Evolutionary conservation across 2,329 filamentous ascomycete species (phyloP).

Genomic region (Colletotrichum tofieldiae): DNA sequence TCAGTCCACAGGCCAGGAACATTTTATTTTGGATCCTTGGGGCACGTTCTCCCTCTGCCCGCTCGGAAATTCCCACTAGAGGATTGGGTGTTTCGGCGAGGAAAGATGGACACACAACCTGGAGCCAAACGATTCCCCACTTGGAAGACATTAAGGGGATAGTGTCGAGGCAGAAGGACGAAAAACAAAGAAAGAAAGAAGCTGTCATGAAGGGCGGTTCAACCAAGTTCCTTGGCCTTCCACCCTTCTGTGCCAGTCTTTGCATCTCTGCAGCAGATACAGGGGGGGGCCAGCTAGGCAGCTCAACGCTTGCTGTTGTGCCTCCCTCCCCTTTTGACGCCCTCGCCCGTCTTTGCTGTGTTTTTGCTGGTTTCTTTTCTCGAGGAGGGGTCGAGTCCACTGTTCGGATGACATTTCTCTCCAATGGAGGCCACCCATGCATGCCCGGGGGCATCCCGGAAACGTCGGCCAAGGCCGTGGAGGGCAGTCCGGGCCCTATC

Average conservation of each 20-base stretch:
- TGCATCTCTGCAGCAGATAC: neutral
- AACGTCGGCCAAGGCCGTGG: slow-evolving; percentile 17
- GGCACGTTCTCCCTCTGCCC: slow-evolving; percentile 7
- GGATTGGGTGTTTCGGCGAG: slow-evolving; percentile 34
- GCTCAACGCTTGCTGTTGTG: neutral
- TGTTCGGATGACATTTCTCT: slow-evolving; percentile 14
- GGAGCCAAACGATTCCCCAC: slow-evolving; percentile 21
- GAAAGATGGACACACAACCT: slow-evolving; percentile 21
- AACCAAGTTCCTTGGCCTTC: neutral
- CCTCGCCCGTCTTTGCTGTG: neutral
- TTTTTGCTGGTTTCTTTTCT: neutral
- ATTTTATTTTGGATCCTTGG: neutral
- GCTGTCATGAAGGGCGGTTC: slow-evolving; percentile 6
- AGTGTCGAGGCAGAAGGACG: neutral
- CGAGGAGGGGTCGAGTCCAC: slow-evolving; percentile 5
- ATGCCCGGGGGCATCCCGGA: slow-evolving; percentile 9
- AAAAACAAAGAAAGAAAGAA: slow-evolving; percentile 10
- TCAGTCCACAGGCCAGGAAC: neutral
- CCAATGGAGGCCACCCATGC: slow-evolving; percentile 18
- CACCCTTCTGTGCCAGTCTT: neutral
- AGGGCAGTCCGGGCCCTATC: slow-evolving; percentile 15
- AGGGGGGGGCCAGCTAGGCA: neutral
- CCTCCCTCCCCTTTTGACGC: neutral
- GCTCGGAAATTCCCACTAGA: slow-evolving; percentile 11
- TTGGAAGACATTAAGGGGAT: slow-evolving; percentile 2